Evolutionary conservation across 2,329 filamentous ascomycete genomes (phyloP), one percentile per base, ranked within the genome.

Genomic region (Trichocomaceae sp.): DNA sequence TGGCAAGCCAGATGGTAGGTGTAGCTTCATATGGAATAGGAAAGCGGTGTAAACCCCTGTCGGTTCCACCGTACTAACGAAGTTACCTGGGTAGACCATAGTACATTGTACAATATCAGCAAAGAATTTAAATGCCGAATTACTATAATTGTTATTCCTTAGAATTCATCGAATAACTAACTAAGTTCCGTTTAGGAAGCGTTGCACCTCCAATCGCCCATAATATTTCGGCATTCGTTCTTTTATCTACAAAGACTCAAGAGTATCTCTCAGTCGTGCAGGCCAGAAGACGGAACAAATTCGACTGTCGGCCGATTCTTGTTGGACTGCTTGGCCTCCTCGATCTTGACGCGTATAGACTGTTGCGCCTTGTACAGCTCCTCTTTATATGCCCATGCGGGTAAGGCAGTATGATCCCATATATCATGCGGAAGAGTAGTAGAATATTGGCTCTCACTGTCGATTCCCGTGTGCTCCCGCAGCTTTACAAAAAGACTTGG

Each of bases 381-480:
- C 52, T 77, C 76, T 57, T 76, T 78, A 59, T 72, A 78, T 1
- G 70, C 75, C 70, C 70, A 75, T 1, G 52, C 51, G 6, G 75
- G 75, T 35, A 78, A 63, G 29, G 51, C 62, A 2, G 63, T 61
- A 4, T 69, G 62, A 60, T 73, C 61, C 73, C 73, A 78, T 49
- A 76, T 41, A 7, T 73, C 68, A 17, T 50, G 54, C 5, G 73
- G 68, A 37, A 79, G 60, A 10, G 80, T 76, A 13, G 78, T 80
- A 45, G 70, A 69, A 65, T 84, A 83, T 62, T 82, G 79, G 9
- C 77, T 75, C 59, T 76, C 69, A 45, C 75, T 73, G 48, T 71
- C 70, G 35, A 86, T 75, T 1, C 77, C 80, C 7, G 80, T 79
- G 69, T 83, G 83, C 6, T 76, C 71, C 75, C 82, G 78, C 65